Evolutionary conservation across 75 land plant genomes (phyloP), one percentile per base, ranked within the genome.

Genomic region (Cryptomeria japonica): DNA sequence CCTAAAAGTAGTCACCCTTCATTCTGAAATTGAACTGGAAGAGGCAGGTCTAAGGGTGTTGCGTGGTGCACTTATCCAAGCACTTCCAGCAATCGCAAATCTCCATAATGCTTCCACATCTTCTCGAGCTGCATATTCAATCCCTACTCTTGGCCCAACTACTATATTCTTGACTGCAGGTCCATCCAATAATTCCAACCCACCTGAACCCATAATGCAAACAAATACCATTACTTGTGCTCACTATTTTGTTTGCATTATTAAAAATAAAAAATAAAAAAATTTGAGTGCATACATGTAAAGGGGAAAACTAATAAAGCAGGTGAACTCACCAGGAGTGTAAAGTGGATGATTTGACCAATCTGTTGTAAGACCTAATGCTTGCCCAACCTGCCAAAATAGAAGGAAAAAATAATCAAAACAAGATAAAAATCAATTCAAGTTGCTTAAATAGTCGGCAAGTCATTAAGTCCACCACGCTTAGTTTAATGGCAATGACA

Each of bases 61-160:
- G 37, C 96, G 95, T 18, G 99, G 99, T 36, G 97, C 94, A 92
- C 99, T 97, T 73, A 98, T 96, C 99, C 99, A 98, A 41, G 99
- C 93, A 82, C 94, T 91, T 36, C 90, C 99, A 41, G 97, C 99
- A 90, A 95, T 93, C 13, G 99, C 99, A 86, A 98, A 98, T 88
- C 99, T 94, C 99, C 99, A 98, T 77, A 91, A 90, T 22, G 99
- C 99, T 51, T 55, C 87, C 31, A 95, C 99, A 89, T 98, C 93
- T 83, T 95, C 94, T 18, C 96, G 94, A 68, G 87, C 84, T 39
- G 99, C 99, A 92, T 97, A 98, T 15, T 98, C 92, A 55, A 98
- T 98, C 16, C 99, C 99, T 51, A 98, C 98, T 72, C 99, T 94
- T 22, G 99, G 99, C 80, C 99, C 99, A 6, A 93, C 92, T 36